Percentiles rank a stretch among this genome's conserved stretches.
phyloP scores from a whole-genome alignment of 495 filamentous ascomycete genomes.

The Cercophora scortea region DNA sequence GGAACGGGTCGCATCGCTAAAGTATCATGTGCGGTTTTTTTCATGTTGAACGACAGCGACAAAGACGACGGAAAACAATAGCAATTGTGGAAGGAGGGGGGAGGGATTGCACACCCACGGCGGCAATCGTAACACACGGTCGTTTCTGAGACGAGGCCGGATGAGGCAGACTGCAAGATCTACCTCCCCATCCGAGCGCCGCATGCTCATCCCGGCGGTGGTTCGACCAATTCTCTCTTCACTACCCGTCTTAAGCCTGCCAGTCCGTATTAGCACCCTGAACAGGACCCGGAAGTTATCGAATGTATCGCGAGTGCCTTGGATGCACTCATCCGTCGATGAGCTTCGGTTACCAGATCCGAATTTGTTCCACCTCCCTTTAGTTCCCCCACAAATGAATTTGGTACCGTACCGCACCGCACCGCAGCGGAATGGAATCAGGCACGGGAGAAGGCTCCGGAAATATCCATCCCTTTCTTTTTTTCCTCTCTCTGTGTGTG shows the following conservation, averaged over 20 bases:
- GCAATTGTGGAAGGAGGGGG: not conserved
- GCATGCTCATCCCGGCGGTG: too few species aligned
- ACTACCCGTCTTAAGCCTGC: too few species aligned
- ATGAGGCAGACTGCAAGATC: not conserved
- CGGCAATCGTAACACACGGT: not conserved
- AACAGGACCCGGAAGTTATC: too few species aligned
- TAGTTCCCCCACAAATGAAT: slow-evolving; percentile 3
- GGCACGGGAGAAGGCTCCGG: slow-evolving; percentile 10
- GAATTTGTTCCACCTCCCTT: too few species aligned
- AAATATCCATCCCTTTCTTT: not conserved
- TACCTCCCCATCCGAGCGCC: too few species aligned
- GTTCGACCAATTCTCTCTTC: too few species aligned
- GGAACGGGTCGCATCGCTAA: slow-evolving; percentile 17
- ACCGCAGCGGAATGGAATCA: slow-evolving; percentile 15
- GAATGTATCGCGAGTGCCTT: too few species aligned
- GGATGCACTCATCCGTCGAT: too few species aligned
- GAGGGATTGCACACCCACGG: not conserved
- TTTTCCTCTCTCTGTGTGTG: too few species aligned
- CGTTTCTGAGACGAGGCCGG: not conserved
- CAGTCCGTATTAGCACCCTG: too few species aligned
- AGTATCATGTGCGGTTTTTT: slow-evolving; percentile 21
- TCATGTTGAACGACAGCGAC: not conserved
- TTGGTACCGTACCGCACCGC: not conserved
- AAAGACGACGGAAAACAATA: not conserved
- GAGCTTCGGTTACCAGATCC: too few species aligned